Evolutionary conservation across 495 filamentous ascomycete species (phyloP).

Genomic region (Endocarpon pusillum): DNA sequence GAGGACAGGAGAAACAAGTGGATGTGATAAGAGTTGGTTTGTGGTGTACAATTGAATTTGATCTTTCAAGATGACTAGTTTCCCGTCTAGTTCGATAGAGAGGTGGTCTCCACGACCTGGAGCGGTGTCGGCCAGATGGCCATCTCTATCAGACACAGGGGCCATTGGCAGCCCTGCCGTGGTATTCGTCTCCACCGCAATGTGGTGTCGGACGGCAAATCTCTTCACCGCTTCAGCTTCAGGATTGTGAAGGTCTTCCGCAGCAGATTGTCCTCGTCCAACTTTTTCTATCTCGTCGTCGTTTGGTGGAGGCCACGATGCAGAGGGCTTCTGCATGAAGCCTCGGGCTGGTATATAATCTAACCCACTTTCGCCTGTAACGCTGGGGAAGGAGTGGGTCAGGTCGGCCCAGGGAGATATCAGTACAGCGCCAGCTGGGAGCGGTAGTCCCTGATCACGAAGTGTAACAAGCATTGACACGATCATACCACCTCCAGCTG

Average conservation of each 20-base stretch:
- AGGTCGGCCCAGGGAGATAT: slow-evolving; percentile 90
- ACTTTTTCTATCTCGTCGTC: slow-evolving; percentile 43
- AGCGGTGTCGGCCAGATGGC: slow-evolving; percentile 12
- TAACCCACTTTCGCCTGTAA: slow-evolving; percentile 48
- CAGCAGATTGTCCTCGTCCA: slow-evolving; percentile 18
- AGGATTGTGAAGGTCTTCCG: slow-evolving; percentile 10
- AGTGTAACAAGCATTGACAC: slow-evolving; percentile 61
- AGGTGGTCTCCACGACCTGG: slow-evolving; percentile 27
- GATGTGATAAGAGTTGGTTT: slow-evolving; percentile 72
- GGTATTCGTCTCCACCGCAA: slow-evolving; percentile 15
- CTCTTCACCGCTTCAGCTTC: slow-evolving; percentile 13
- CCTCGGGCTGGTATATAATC: slow-evolving; percentile 83
- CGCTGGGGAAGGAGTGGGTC: slow-evolving; percentile 85
- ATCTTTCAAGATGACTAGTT: slow-evolving; percentile 57
- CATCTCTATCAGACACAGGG: slow-evolving; percentile 18
- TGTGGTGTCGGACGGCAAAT: slow-evolving; percentile 25
- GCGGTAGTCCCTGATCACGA: slow-evolving; percentile 60
- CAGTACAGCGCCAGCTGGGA: slow-evolving; percentile 78
- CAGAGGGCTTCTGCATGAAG: slow-evolving; percentile 69
- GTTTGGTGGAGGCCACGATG: slow-evolving; percentile 82
- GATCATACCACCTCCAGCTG: slow-evolving; percentile 79
- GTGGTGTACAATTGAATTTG: slow-evolving; percentile 93
- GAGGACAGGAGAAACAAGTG: slow-evolving; percentile 73
- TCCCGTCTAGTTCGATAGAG: slow-evolving; percentile 52
- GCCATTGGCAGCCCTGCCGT: slow-evolving; percentile 14